Percentiles rank a stretch among this genome's conserved stretches.
Evolutionary conservation across 179 eudicot species (phyloP).

Genomic region (Patellifolia procumbens): DNA sequence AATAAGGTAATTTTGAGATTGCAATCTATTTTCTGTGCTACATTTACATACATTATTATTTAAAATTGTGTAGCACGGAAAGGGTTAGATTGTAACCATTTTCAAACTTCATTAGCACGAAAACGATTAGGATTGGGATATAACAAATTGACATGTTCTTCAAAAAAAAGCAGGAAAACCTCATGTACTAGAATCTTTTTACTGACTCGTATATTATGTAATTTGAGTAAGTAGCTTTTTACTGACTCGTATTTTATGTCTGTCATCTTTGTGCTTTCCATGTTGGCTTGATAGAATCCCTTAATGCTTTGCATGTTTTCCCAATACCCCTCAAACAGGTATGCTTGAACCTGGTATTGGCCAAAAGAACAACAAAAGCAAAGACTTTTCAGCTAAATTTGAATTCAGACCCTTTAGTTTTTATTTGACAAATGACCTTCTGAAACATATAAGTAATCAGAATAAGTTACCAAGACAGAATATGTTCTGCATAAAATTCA

Average conservation of each 20-base stretch:
- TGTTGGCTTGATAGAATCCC: slow-evolving; percentile 63
- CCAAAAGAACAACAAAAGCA: neutral
- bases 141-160: too few species aligned
- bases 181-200: too few species aligned
- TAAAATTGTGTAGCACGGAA: too few species aligned
- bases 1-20: too few species aligned
- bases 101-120: too few species aligned
- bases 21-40: too few species aligned
- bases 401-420: neutral
- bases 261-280: slow-evolving; percentile 53
- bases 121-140: too few species aligned
- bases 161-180: too few species aligned
- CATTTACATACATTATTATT: too few species aligned
- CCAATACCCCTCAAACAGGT: slow-evolving; percentile 66
- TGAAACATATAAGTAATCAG: neutral
- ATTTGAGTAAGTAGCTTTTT: neutral
- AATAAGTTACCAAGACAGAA: neutral
- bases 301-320: slow-evolving; percentile 72
- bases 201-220: too few species aligned
- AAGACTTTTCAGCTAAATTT: neutral
- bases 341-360: slow-evolving; percentile 53
- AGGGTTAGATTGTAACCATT: too few species aligned
- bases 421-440: neutral
- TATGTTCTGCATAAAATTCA: neutral
- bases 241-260: slow-evolving; percentile 52